These are phyloP conservation scores for Austropuccinia psidii DNA, from an alignment of 1,284 basidiomycete species.

Conservation along the genomic window DNA sequence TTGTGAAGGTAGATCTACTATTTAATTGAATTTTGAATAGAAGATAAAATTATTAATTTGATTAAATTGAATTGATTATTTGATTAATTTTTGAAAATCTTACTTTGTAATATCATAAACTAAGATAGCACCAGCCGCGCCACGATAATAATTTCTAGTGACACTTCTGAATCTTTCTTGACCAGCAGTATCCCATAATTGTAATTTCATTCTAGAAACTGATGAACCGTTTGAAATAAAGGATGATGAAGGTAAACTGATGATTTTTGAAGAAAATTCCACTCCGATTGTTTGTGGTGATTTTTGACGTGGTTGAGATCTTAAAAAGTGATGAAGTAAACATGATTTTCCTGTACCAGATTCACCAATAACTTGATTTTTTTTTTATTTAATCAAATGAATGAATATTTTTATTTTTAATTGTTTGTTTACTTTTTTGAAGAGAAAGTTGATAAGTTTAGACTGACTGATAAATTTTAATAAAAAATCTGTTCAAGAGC, in stretches of 20 bases:
- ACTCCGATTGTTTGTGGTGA: slow-evolving; percentile 86
- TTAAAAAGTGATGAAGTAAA: slow-evolving; percentile 74
- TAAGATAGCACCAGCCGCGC: slow-evolving; percentile 67
- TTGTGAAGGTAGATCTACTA: slow-evolving; percentile 59
- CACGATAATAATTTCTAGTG: slow-evolving; percentile 90
- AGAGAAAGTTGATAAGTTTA: neutral
- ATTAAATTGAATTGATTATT: neutral
- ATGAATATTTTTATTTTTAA: neutral
- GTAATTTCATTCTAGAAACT: slow-evolving; percentile 42
- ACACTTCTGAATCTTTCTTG: slow-evolving; percentile 93
- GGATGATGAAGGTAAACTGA: slow-evolving; percentile 39
- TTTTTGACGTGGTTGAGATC: slow-evolving; percentile 46
- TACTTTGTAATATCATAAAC: slow-evolving; percentile 95
- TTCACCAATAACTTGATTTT: slow-evolving; percentile 51
- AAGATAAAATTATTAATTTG: neutral
- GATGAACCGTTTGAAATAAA: neutral
- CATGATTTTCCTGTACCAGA: slow-evolving; percentile 95
- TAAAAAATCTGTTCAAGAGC: slow-evolving; percentile 19
- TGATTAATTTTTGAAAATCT: slow-evolving; percentile 44
- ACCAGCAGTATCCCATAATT: slow-evolving; percentile 80
- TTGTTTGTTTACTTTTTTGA: neutral
- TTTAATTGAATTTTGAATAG: neutral
- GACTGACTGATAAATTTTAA: slow-evolving; percentile 34
- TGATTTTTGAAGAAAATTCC: slow-evolving; percentile 44
- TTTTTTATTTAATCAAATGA: neutral